Evolutionary conservation across 2,329 filamentous ascomycete species (phyloP).

Genomic region (Acarospora socialis): DNA sequence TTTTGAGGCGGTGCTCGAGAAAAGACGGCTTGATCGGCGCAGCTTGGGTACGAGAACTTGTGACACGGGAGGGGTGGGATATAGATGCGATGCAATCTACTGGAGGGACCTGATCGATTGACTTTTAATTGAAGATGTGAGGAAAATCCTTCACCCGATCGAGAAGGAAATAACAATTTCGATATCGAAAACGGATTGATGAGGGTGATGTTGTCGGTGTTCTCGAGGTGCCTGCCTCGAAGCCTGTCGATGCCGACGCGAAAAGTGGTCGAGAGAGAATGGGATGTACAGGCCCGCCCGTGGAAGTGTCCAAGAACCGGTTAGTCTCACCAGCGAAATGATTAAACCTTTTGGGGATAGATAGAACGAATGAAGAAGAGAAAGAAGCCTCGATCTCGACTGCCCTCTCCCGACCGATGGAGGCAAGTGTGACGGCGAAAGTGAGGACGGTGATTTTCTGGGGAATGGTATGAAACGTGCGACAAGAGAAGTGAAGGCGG

Average conservation of each 20-base stretch:
- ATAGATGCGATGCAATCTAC: neutral
- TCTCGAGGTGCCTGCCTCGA: slow-evolving; percentile 1
- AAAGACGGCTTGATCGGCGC: too few relatives aligned
- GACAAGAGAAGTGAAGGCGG: too few relatives aligned
- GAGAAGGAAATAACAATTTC: too few relatives aligned
- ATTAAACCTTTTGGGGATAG: slow-evolving; percentile 2
- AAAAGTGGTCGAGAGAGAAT: neutral
- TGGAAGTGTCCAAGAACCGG: neutral
- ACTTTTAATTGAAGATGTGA: too few relatives aligned
- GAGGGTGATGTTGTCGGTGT: too few relatives aligned
- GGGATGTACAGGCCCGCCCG: slow-evolving; percentile 1
- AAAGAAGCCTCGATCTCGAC: slow-evolving; percentile 23
- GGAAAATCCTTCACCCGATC: too few relatives aligned
- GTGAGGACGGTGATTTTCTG: too few relatives aligned
- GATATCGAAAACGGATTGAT: too few relatives aligned
- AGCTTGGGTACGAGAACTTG: neutral
- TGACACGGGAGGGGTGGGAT: slow-evolving; percentile 1
- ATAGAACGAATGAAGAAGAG: slow-evolving; percentile 18
- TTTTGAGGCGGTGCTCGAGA: neutral
- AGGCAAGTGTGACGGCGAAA: slow-evolving; percentile 24
- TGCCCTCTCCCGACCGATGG: slow-evolving; percentile 19
- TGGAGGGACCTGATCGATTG: neutral
- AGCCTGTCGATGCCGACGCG: neutral
- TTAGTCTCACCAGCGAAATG: too few relatives aligned
- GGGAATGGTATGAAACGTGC: too few relatives aligned